A percentile compares a stretch with the other conserved stretches of the same genome.
Conservation (phyloP, 2,329 filamentous ascomycete species). For the Falciphora oryzae region DNA sequence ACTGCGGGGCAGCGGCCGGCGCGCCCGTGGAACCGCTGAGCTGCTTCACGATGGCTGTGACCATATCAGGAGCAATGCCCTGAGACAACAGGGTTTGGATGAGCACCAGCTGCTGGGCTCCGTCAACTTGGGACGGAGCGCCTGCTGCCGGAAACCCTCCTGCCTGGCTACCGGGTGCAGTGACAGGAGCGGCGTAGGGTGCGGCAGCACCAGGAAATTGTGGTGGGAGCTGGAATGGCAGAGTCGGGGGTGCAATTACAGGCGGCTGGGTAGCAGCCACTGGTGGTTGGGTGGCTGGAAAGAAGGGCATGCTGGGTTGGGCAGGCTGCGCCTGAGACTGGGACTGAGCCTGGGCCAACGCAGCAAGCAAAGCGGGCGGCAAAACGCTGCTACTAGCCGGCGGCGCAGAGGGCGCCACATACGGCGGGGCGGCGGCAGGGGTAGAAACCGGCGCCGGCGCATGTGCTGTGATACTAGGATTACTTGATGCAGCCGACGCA, state of each 20-base stretch:
- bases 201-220: conserved; percentile 25
- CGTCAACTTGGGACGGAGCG: conserved; percentile 41
- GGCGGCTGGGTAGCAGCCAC: conserved; percentile 29
- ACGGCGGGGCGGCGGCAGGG: conserved; percentile 22
- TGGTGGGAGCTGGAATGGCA: conserved; percentile 26
- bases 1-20: conserved; percentile 19
- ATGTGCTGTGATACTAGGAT: conserved; percentile 32
- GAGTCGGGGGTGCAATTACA: conserved; percentile 48
- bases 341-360: conserved; percentile 16
- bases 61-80: conserved; percentile 73
- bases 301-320: conserved; percentile 22
- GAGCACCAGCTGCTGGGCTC: conserved; percentile 64
- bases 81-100: conserved; percentile 71
- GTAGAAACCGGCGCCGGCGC: conserved; percentile 22
- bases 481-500: conserved; percentile 41
- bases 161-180: conserved; percentile 17
- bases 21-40: conserved; percentile 31
- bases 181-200: conserved; percentile 15
- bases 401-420: conserved; percentile 5
- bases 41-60: conserved; percentile 52
- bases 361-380: conserved; percentile 6
- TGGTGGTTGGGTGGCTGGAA: conserved; percentile 33
- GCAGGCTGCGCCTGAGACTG: conserved; percentile 19
- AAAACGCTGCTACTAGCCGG: conserved; percentile 8
- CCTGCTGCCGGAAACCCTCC: conserved; percentile 20